Evolutionary conservation across 106 monocot species (phyloP), one percentile per base, ranked within the genome.

Genomic region (Alisma plantagoaquatica): DNA sequence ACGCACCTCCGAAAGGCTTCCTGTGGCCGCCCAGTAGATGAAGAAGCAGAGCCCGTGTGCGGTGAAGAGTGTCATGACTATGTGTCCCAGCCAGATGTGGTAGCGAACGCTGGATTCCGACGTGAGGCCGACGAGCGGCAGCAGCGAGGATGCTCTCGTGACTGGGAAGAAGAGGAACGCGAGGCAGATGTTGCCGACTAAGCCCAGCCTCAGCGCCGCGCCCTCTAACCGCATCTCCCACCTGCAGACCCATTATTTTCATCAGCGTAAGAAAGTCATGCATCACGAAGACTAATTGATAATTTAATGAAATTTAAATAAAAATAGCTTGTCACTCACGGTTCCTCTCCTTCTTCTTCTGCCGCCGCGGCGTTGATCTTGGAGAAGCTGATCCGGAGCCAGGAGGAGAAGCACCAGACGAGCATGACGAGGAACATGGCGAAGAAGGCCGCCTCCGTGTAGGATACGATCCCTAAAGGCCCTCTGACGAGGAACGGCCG

Each of bases 81-180:
- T 52, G 45, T 89, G 78, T 0, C 88, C 88, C 2, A 82, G 35
- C 87, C 88, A 89, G 1, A 83, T 52, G 21, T 89, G 88, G 35
- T 89, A 89, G 59, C 72, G 77, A 53, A 89, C 58, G 60, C 79
- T 83, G 33, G 60, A 24, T 16, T 89, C 82, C 4, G 88, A 82
- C 0, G 75, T 70, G 1, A 89, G 63, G 7, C 82, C 88, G 10
- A 83, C 2, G 18, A 89, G 78, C 16, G 78, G 88, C 50, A 89
- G 49, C 31, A 89, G 35, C 2, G 82, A 76, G 2, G 82, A 89
- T 1, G 49, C 55, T 22, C 82, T 54, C 0, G 75, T 64, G 3
- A 88, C 73, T 1, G 87, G 87, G 53, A 82, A 88, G 73, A 88
- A 82, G 52, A 88, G 82, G 54, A 82, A 82, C 22, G 75, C 87